Evolutionary conservation across 1,284 basidiomycete species (phyloP), one percentile per base, ranked within the genome.

Genomic region (Thecaphora frezii): DNA sequence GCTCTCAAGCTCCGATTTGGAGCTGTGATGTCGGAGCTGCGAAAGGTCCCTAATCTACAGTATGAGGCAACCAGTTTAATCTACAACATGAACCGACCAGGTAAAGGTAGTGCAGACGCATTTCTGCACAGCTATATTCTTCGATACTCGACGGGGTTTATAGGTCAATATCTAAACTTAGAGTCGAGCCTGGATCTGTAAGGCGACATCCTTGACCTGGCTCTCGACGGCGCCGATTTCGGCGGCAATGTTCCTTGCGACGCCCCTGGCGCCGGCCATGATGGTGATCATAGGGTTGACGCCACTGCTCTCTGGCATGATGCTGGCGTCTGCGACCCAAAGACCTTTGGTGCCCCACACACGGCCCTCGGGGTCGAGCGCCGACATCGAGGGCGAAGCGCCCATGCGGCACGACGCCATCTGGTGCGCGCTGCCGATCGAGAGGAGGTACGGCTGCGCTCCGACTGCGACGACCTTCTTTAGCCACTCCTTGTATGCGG

Each of bases 241-340:
- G 23, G 50, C 46, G 14, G 73, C 74, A n/a, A 78, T 62, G 44
- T 77, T 76, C 28, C 76, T 54, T 5, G 75, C 66, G 24, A 77
- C 64, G 37, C 69, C 69, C 19, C 73, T 62, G 2, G 74, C 64
- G 14, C 63, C 66, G 16, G 69, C 74, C 74, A 77, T 75, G 39
- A 73, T 76, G 8, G 81, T 81, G 46, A 83, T 74, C 81, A 82
- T 82, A 0, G 82, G 82, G 62, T 83, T 83, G 51, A 83, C 82
- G 26, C 81, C 82, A 3, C 76, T 76, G 4, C 80, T 78, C 44
- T 78, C 79, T 10, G 80, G 80, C 53, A 82, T 73, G 37, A 77
- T 69, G 33, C 74, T 77, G 23, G 81, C 82, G 47, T 83, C 82
- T 8, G 82, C 81, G 23, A 81, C 74, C 70, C 80, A 83, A n/a